phyloP scores from a whole-genome alignment of 73 alveolate species.

The Urostyla sp. region DNA sequence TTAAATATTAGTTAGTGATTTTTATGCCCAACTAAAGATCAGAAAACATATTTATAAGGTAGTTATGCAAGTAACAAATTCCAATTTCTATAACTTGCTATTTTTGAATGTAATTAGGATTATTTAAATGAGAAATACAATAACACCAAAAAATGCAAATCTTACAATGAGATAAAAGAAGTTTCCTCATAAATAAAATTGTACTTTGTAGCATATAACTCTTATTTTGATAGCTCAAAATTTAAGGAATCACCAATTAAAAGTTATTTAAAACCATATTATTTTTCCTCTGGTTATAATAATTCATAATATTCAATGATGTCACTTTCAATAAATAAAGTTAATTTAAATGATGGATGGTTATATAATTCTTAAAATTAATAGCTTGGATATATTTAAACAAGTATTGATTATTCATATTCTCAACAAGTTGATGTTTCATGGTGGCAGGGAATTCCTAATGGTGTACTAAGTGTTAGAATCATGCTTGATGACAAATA shows the following conservation, averaged over 20 bases:
- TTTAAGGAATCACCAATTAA: background rate
- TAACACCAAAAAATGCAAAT: constrained; percentile 2
- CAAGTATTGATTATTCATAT: background rate
- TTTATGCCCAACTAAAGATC: background rate
- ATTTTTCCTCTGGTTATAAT: background rate
- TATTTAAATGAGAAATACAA: background rate
- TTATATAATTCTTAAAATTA: background rate
- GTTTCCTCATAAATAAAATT: background rate
- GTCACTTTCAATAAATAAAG: background rate
- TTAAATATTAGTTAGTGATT: background rate
- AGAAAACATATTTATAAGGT: background rate
- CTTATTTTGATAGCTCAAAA: background rate
- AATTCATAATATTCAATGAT: background rate
- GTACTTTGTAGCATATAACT: background rate
- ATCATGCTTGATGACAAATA: background rate
- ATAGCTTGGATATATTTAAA: background rate
- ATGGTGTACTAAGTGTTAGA: background rate
- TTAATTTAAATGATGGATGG: background rate
- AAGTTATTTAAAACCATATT: background rate
- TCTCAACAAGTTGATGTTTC: background rate
- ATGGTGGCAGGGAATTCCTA: too few species aligned
- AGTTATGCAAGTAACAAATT: background rate
- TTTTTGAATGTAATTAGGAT: background rate
- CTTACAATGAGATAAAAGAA: background rate
- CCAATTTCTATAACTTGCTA: background rate